Percentiles rank a stretch among this genome's conserved stretches.
Conservation (phyloP, 345 rosid genomes). For the Populus davidiana region DNA sequence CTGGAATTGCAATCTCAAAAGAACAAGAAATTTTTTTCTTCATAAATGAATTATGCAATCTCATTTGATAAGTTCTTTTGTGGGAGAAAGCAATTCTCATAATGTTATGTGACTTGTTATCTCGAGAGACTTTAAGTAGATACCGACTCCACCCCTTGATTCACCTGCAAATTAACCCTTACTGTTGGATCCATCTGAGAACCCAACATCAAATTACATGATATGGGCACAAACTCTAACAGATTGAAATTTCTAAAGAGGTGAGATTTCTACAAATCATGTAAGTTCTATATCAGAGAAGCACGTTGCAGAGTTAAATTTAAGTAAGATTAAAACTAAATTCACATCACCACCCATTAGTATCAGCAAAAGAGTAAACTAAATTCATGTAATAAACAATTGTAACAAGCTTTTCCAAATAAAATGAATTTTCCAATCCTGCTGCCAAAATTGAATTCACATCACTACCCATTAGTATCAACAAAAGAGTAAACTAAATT, state of each 20-base stretch:
- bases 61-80: background rate
- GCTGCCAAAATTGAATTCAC: background rate
- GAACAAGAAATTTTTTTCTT: background rate
- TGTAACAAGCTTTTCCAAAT: background rate
- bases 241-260: background rate
- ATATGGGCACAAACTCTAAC: background rate
- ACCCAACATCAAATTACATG: no score
- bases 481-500: background rate
- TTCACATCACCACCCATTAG: background rate
- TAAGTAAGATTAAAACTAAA: background rate
- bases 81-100: background rate
- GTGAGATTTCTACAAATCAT: background rate
- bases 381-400: background rate
- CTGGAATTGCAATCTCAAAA: background rate
- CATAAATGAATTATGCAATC: background rate
- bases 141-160: background rate
- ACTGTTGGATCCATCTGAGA: background rate
- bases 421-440: background rate
- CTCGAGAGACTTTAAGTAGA: background rate
- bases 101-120: background rate
- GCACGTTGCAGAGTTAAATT: background rate
- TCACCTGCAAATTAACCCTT: background rate
- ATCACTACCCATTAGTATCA: background rate
- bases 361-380: background rate
- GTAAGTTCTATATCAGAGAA: background rate